Base-by-base conservation (phyloP, 306 rosid genomes). In the Glycine latifolia region DNA sequence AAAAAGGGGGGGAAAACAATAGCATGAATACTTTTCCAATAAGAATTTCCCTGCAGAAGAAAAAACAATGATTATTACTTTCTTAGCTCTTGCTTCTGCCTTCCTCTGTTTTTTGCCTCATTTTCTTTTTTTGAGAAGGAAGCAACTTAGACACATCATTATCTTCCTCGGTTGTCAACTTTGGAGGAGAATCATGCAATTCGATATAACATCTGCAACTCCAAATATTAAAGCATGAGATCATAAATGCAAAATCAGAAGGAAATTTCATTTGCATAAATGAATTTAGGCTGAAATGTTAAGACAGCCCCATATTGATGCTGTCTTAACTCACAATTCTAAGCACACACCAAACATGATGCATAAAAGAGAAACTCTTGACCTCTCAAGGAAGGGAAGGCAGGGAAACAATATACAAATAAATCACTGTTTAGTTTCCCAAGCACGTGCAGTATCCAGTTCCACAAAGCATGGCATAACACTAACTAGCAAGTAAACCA, bases 51-150 rank as follows among this genome's bases (percentile, higher is more conserved):
- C 31, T 6, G 10, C 41, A 75, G n/a, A 86, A 83, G 78, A 83
- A 71, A 76, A 46, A 79, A 35, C 47, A 67, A 75, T 12, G 72
- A 75, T 46, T 49, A 33, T 12, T 93, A 94, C 98, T 88, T 94
- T 92, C 91, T 96, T 94, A 71, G 98, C 98, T 50, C 94, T 88
- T 52, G 97, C 98, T 91, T 93, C 98, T 48, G 99, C 98, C 88
- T 96, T 96, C 67, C 99, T 92, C 89, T 87, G 97, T 67, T 85
- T 85, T 96, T 94, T 96, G 99, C 90, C 94, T 96, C 91, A 94
- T 7, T 86, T 93, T 96, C 98, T 96, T 96, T 85, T 96, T 94
- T 81, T 96, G 99, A 87, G 99, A 91, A 83, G 99, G 94, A 85
- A 43, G 92, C 92, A 96, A 74, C 87, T 92, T 96, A 39, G 99